Conservation (phyloP, 257 asterid genomes). For the Gentiana dahurica region DNA sequence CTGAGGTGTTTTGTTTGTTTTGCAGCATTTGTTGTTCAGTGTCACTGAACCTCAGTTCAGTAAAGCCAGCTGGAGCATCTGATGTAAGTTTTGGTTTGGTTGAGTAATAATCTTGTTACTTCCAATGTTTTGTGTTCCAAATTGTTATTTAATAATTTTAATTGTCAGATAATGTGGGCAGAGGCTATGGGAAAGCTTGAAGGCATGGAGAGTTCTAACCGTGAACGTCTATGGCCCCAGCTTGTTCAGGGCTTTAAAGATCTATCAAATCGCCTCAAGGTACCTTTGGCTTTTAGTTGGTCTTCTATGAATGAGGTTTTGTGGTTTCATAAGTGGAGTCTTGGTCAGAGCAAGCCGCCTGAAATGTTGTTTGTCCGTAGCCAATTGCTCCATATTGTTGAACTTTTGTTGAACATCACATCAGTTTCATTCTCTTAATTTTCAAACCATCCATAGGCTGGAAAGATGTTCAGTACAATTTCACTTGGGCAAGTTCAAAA, state of each 20-base stretch:
- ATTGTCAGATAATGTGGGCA: slow-evolving; percentile 92
- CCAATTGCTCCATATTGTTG: background rate
- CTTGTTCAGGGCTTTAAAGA: slow-evolving; percentile 91
- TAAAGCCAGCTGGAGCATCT: slow-evolving; percentile 87
- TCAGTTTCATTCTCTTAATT: background rate
- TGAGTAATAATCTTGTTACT: background rate
- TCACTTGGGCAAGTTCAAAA: too few relatives aligned
- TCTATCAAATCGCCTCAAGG: slow-evolving; percentile 94
- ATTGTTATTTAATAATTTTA: slow-evolving; percentile 23
- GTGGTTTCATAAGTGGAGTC: background rate
- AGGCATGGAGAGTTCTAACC: slow-evolving; percentile 91
- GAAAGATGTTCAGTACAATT: too few relatives aligned
- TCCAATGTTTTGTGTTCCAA: background rate
- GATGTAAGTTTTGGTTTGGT: slow-evolving; percentile 63
- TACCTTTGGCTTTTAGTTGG: slow-evolving; percentile 13
- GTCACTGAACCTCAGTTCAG: slow-evolving; percentile 74
- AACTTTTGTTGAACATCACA: background rate
- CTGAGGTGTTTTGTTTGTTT: slow-evolving; percentile 17
- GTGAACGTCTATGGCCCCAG: slow-evolving; percentile 98
- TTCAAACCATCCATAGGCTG: too few relatives aligned
- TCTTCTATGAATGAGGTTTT: slow-evolving; percentile 2
- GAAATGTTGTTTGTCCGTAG: background rate
- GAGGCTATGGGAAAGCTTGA: slow-evolving; percentile 94
- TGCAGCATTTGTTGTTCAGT: slow-evolving; percentile 91
- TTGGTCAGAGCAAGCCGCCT: background rate